phyloP scores from a whole-genome alignment of 345 rosid genomes.

The Citropsis articulata region DNA sequence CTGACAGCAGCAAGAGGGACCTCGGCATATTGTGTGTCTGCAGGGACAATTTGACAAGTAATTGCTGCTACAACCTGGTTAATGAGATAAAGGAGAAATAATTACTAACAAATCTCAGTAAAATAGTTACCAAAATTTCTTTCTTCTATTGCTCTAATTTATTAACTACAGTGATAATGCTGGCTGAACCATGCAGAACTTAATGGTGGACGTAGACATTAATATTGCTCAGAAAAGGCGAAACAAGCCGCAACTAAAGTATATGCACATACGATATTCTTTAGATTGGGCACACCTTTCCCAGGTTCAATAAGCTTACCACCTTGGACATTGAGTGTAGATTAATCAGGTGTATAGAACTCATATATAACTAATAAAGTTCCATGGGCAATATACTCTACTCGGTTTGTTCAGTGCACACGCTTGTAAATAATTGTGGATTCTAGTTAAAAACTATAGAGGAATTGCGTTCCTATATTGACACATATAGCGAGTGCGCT shows the following conservation, averaged over 20 bases:
- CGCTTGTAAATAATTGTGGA: not conserved
- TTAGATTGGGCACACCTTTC: not conserved
- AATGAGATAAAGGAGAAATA: conserved; percentile 13
- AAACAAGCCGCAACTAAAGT: not conserved
- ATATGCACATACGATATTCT: not conserved
- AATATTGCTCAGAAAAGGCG: not conserved
- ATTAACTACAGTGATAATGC: not conserved
- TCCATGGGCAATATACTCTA: not conserved
- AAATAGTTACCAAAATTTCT: not conserved
- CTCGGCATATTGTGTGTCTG: conserved; percentile 77
- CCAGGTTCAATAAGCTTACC: not conserved
- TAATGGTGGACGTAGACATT: not conserved
- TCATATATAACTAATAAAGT: not conserved
- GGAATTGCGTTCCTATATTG: not conserved
- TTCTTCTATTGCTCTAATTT: not conserved
- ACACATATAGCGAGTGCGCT: not conserved
- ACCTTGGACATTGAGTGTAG: not conserved
- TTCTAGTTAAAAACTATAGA: not conserved
- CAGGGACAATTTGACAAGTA: conserved; percentile 73
- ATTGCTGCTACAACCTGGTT: conserved; percentile 68
- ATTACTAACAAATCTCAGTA: not conserved
- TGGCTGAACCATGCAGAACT: not conserved
- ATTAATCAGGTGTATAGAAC: not conserved
- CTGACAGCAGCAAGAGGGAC: conserved; percentile 78
- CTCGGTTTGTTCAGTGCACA: not conserved